These are phyloP conservation scores for Thielaviopsis populi DNA, from an alignment of 2,329 filamentous ascomycete genomes.

Conservation along the genomic window DNA sequence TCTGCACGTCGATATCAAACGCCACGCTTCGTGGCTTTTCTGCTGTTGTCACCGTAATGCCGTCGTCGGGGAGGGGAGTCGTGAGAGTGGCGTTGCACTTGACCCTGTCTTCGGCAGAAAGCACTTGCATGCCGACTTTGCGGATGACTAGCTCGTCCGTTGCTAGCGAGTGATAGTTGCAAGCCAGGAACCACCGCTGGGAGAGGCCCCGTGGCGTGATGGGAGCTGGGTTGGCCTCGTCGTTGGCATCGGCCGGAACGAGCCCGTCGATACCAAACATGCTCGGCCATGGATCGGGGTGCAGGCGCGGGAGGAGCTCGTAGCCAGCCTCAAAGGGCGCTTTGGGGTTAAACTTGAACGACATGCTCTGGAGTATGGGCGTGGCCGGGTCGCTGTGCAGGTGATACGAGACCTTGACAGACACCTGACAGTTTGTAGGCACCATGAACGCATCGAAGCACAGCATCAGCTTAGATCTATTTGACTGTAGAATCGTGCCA, in stretches of 20 bases:
- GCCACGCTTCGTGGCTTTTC: constrained; percentile 56
- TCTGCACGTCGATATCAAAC: constrained; percentile 62
- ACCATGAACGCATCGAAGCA: constrained; percentile 34
- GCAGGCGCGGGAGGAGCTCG: constrained; percentile 65
- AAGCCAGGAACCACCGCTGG: constrained; percentile 68
- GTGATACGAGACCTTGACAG: constrained; percentile 61
- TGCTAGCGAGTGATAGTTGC: constrained; percentile 63
- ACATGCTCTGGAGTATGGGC: constrained; percentile 58
- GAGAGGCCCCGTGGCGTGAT: constrained; percentile 43
- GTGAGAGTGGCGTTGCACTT: constrained; percentile 36
- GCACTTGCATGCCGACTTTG: constrained; percentile 46
- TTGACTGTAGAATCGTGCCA: constrained; percentile 33
- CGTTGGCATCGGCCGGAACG: constrained; percentile 18
- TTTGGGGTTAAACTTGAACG: constrained; percentile 56
- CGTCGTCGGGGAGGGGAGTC: constrained; percentile 27
- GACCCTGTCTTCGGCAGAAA: constrained; percentile 39
- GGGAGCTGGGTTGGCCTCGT: constrained; percentile 23
- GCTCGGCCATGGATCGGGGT: constrained; percentile 70
- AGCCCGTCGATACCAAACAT: constrained; percentile 54
- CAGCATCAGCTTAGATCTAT: constrained; percentile 32
- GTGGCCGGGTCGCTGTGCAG: constrained; percentile 67
- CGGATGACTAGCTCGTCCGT: constrained; percentile 50
- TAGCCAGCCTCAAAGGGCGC: constrained; percentile 87
- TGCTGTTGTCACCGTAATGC: constrained; percentile 38
- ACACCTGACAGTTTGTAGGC: constrained; percentile 48